Evolutionary conservation across 805 yeast species (phyloP).

Genomic region (Monosporozyma unispora): DNA sequence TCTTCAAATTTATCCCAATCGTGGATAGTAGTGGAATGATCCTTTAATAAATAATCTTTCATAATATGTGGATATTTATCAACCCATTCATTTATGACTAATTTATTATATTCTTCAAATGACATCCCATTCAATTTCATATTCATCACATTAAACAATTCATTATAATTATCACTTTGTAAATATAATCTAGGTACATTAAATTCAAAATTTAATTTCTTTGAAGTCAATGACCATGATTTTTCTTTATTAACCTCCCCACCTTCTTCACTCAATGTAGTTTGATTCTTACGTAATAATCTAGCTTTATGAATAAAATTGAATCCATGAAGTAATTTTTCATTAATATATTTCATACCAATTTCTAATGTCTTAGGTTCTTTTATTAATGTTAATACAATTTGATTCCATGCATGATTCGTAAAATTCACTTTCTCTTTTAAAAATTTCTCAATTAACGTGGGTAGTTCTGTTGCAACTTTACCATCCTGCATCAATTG

Average conservation of each 20-base stretch:
- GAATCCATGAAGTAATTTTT: conserved; percentile 32
- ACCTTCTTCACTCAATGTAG: too few species aligned
- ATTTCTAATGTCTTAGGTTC: conserved; percentile 23
- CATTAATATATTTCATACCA: conserved; percentile 26
- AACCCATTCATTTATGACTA: background rate
- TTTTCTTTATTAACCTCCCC: background rate
- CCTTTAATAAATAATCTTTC: conserved; percentile 23
- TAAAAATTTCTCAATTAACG: conserved; percentile 14
- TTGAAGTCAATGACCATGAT: background rate
- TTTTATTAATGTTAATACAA: conserved; percentile 21
- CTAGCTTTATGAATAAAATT: conserved; percentile 25
- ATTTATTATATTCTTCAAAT: conserved; percentile 12
- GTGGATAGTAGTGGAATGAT: conserved; percentile 12
- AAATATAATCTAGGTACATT: background rate
- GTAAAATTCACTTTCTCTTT: conserved; percentile 24
- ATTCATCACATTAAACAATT: background rate
- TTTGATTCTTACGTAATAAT: conserved; percentile 10
- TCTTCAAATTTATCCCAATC: conserved; percentile 20
- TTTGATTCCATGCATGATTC: conserved; percentile 28
- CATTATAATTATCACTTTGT: background rate
- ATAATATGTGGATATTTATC: conserved; percentile 26
- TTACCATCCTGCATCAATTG: conserved; percentile 13
- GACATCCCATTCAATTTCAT: conserved; percentile 1
- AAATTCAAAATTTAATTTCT: background rate
- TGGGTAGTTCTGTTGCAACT: conserved; percentile 12